phyloP scores from a whole-genome alignment of 2,329 filamentous ascomycete genomes.

The Sarocladium oryzae region DNA sequence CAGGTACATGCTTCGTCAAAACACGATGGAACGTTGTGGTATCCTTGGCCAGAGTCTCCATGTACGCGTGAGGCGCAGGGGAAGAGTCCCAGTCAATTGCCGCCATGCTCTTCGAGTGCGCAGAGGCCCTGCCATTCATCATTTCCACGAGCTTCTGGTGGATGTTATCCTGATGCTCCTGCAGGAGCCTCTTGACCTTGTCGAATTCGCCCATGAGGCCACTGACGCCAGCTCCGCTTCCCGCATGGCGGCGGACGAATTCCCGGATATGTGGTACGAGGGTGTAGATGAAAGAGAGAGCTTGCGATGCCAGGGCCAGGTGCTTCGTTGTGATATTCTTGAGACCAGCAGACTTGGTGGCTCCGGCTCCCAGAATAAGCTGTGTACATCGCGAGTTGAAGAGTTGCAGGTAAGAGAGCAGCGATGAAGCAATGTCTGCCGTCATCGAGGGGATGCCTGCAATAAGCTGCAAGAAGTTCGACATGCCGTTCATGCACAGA shows the following conservation, averaged over 20 bases:
- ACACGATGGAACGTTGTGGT: constrained; percentile 80
- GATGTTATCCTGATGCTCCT: constrained; percentile 86
- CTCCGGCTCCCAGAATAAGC: constrained; percentile 89
- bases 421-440: constrained; percentile 67
- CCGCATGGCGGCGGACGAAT: constrained; percentile 73
- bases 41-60: constrained; percentile 83
- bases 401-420: constrained; percentile 81
- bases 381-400: constrained; percentile 98
- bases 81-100: constrained; percentile 64
- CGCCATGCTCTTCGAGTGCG: constrained; percentile 69
- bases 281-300: constrained; percentile 78
- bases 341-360: constrained; percentile 78
- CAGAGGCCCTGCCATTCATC: constrained; percentile 69
- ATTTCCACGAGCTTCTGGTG: constrained; percentile 92
- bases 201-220: constrained; percentile 77
- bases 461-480: constrained; percentile 76
- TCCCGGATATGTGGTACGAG: constrained; percentile 87
- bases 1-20: constrained; percentile 72
- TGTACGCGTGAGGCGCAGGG: constrained; percentile 57
- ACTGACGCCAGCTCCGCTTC: constrained; percentile 44
- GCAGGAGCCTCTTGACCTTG: constrained; percentile 72
- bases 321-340: constrained; percentile 97
- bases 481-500: constrained; percentile 72
- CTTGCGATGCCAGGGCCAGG: constrained; percentile 83
- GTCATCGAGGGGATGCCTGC: constrained; percentile 85